A percentile compares a stretch with the other conserved stretches of the same genome.
Conservation (phyloP, 2,329 filamentous ascomycete genomes). For the Dothideomycetidae sp. region DNA sequence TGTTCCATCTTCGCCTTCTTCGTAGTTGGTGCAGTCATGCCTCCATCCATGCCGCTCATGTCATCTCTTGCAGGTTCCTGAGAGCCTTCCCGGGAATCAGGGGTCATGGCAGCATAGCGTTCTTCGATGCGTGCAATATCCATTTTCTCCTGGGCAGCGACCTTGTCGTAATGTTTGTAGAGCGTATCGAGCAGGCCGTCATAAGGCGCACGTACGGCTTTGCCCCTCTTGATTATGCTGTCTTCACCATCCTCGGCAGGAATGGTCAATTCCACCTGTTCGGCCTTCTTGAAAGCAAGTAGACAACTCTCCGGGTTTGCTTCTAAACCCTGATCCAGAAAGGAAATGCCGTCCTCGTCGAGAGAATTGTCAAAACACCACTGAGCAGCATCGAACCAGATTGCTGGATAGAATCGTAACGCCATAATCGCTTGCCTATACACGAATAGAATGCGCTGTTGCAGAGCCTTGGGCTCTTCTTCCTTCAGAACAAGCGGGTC, state of each 20-base stretch:
- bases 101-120: slow-evolving; percentile 33
- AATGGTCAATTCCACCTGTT: slow-evolving; percentile 68
- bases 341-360: slow-evolving; percentile 57
- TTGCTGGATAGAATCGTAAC: slow-evolving; percentile 82
- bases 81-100: slow-evolving; percentile 22
- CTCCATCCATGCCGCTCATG: slow-evolving; percentile 40
- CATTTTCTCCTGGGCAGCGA: slow-evolving; percentile 50
- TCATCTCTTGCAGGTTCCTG: slow-evolving; percentile 30
- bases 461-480: slow-evolving; percentile 63
- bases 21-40: slow-evolving; percentile 31
- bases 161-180: slow-evolving; percentile 71
- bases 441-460: slow-evolving; percentile 68
- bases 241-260: slow-evolving; percentile 57
- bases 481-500: slow-evolving; percentile 76
- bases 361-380: slow-evolving; percentile 76
- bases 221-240: slow-evolving; percentile 47
- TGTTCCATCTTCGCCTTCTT: slow-evolving; percentile 38
- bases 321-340: slow-evolving; percentile 66
- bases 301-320: slow-evolving; percentile 91
- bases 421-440: slow-evolving; percentile 93
- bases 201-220: slow-evolving; percentile 68
- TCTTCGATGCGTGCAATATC: slow-evolving; percentile 42
- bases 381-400: slow-evolving; percentile 89
- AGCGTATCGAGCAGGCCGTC: slow-evolving; percentile 70
- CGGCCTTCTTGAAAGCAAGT: slow-evolving; percentile 76